Conservation (phyloP, 768 basidiomycete species). For the Clathrus columnatus region DNA sequence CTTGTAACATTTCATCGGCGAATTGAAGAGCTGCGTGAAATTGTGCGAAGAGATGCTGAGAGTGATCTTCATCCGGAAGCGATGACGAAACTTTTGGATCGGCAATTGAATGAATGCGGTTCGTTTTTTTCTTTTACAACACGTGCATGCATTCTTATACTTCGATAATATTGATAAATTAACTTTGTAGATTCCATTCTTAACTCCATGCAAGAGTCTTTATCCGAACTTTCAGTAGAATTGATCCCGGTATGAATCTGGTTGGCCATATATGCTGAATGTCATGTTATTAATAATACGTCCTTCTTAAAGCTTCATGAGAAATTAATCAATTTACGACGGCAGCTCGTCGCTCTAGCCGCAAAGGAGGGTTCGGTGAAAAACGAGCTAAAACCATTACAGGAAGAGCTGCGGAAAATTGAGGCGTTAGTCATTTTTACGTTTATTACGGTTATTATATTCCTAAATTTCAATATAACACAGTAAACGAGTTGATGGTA, state of each 20-base stretch:
- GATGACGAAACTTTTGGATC: slow-evolving; percentile 80
- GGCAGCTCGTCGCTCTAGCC: slow-evolving; percentile 81
- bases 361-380: slow-evolving; percentile 82
- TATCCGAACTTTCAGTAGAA: slow-evolving; percentile 83
- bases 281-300: not conserved
- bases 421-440: slow-evolving; percentile 71
- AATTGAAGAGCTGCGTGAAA: slow-evolving; percentile 70
- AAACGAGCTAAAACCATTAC: slow-evolving; percentile 78
- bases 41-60: slow-evolving; percentile 76
- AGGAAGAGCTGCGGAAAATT: slow-evolving; percentile 90
- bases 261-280: not conserved
- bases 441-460: not conserved
- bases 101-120: slow-evolving; percentile 92
- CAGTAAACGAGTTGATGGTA: slow-evolving; percentile 90
- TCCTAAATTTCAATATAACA: not conserved
- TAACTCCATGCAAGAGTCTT: slow-evolving; percentile 66
- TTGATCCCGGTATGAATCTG: slow-evolving; percentile 58
- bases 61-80: slow-evolving; percentile 77
- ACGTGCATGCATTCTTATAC: slow-evolving; percentile 1
- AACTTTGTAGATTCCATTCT: slow-evolving; percentile 58
- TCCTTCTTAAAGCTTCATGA: slow-evolving; percentile 42
- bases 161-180: slow-evolving; percentile 8
- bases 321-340: slow-evolving; percentile 75
- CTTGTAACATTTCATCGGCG: slow-evolving; percentile 81
- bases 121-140: slow-evolving; percentile 23